Base-by-base conservation (phyloP, 192 early-diverging fungal species). In the Linnemannia zychae region DNA sequence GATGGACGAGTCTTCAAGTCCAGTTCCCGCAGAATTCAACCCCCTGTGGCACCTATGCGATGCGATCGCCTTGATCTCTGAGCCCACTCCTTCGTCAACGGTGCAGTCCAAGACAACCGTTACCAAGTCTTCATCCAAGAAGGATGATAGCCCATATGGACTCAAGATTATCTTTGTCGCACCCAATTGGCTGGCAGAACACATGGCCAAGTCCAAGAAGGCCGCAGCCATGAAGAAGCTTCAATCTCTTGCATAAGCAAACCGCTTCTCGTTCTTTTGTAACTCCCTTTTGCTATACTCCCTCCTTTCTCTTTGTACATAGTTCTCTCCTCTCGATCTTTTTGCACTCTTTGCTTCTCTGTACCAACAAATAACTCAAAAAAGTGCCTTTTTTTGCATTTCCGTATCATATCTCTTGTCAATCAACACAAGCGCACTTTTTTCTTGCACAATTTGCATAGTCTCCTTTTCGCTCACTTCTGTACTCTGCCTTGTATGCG, bases 171-270 rank as follows among this genome's bases (percentile, higher is more conserved):
- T 82, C 15, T 82, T 82, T 48, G 69, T 82, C 3, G 81, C 76
- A 0, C 81, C 81, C 34, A 82, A 82, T 71, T 82, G 81, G 81
- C 36, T 82, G 36, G 74, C 67, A 13, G 75, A 82, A 40, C 81
- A 82, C 48, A 76, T 82, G 11, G 81, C 81, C 31, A 82, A 82
- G 60, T 71, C 81, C 20, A 82, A 82, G 46, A 76, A 74, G 75
- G 60, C 71, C 4, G 75, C 47, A 31, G 74, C 81, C 1, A 75
- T 82, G 74, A 76, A 82, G 75, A 75, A 47, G 44, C 71, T 63
- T 15, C 78, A 80, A n/a, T 63, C 57, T 24, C 57, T 63, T 63
- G 57, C 57, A 7, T 63, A 63, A 63, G 28, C 24, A 31, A 11
- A 4, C 13, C 13, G 5, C 0, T 33, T 33, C 13, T 4, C 28